Evolutionary conservation across 2,329 filamentous ascomycete genomes (phyloP), one percentile per base, ranked within the genome.

Genomic region (Colletotrichum sp.): DNA sequence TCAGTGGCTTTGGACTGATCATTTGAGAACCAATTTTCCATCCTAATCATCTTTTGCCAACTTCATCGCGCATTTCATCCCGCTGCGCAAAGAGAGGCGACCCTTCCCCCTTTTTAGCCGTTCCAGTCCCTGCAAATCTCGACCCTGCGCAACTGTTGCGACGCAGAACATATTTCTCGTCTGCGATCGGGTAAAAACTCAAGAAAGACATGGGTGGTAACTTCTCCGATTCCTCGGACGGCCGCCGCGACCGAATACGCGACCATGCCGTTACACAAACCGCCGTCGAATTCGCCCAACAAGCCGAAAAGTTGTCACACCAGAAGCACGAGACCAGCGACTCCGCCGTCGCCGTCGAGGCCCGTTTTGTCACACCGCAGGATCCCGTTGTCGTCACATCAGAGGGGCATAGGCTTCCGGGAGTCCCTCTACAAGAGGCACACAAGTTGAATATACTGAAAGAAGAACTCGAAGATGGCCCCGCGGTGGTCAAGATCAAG

Each of bases 371-470:
- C 36, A 96, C 94, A 1, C 90, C 93, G 0, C 91, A 93, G 65
- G 94, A 96, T 81, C 91, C 94, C 1, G 91, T 96, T 18, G 91
- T 96, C 61, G 86, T 93, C 69, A 95, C 93, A 1, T 89, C 89
- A 16, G 90, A 93, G 81, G 94, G 93, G 34, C 88, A 90, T 62
- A 87, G 93, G 52, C 83, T 96, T 8, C 94, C 94, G 0, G 90
- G 90, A 2, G 92, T 96, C 2, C 94, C 94, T 2, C 81, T 95
- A 6, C 87, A 90, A 36, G 94, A 96, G 84, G 94, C 94, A 2
- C 87, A 91, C 76, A 94, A 92, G 81, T 87, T 96, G 71, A 96
- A 96, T 81, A 80, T 86, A 7, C 82, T 94, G 56, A 91, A 88
- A 76, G 88, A 91, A 56, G 86, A 89, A 52, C 79, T 89, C 18